phyloP scores from a whole-genome alignment of 2,329 filamentous ascomycete species.

The Harringtonia lauricola region DNA sequence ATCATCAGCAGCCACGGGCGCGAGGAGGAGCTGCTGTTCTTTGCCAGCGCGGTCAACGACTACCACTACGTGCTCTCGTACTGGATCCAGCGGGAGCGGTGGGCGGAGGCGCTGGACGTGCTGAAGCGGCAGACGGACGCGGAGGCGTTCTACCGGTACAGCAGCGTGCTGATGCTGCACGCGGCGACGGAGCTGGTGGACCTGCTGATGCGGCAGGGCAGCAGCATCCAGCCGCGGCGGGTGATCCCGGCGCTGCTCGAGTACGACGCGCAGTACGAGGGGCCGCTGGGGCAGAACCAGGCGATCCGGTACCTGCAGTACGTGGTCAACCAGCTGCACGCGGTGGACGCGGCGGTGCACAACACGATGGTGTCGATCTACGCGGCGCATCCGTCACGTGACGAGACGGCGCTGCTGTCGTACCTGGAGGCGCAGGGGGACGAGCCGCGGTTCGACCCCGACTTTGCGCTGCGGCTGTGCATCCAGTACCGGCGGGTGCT shows the following conservation, averaged over 20 bases:
- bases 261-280: conserved; percentile 72
- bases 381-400: conserved; percentile 70
- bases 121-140: conserved; percentile 87
- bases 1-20: conserved; percentile 91
- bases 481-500: conserved; percentile 90
- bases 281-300: conserved; percentile 68
- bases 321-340: conserved; percentile 76
- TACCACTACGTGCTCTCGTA: conserved; percentile 93
- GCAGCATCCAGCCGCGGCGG: conserved; percentile 71
- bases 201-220: conserved; percentile 81
- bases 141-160: conserved; percentile 93
- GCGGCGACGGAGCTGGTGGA: conserved; percentile 81
- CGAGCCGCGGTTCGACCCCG: conserved; percentile 80
- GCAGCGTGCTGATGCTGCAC: conserved; percentile 91
- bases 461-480: conserved; percentile 90
- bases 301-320: conserved; percentile 89
- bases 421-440: conserved; percentile 88
- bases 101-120: conserved; percentile 76
- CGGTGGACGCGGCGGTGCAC: conserved; percentile 77
- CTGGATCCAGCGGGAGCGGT: conserved; percentile 92
- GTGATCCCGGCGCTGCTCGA: conserved; percentile 89
- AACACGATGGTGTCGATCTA: conserved; percentile 96
- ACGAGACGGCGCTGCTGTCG: conserved; percentile 74
- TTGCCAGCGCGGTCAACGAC: conserved; percentile 79
- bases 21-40: conserved; percentile 85